Evolutionary conservation across 1,284 basidiomycete genomes (phyloP).

Genomic region (Marasmius sp.): DNA sequence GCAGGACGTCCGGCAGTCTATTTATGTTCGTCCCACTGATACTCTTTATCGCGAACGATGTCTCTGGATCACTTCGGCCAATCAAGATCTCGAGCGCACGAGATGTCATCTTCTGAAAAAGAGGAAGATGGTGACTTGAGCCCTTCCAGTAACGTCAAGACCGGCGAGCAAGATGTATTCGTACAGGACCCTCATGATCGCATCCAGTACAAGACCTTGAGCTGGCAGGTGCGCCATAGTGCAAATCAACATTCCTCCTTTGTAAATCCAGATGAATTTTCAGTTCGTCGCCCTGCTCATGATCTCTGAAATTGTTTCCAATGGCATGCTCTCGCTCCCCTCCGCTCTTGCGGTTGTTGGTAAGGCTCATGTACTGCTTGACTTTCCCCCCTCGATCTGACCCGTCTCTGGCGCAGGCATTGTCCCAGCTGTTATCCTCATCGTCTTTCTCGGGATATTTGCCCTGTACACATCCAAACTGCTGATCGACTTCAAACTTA

Average conservation of each 20-base stretch:
- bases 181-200: constrained; percentile 33
- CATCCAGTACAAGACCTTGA: constrained; percentile 46
- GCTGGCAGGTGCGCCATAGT: constrained; percentile 43
- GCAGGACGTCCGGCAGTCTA: too few relatives aligned
- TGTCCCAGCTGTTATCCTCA: constrained; percentile 51
- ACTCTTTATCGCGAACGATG: too few relatives aligned
- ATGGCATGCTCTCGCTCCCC: constrained; percentile 58
- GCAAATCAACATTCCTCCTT: not conserved
- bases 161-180: constrained; percentile 25
- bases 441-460: constrained; percentile 56
- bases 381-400: not conserved
- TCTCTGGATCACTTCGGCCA: too few relatives aligned
- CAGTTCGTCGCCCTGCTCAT: constrained; percentile 52
- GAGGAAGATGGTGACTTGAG: not conserved
- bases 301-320: constrained; percentile 61
- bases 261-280: not conserved
- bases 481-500: constrained; percentile 56
- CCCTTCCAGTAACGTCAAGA: not conserved
- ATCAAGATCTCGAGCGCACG: not conserved
- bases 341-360: constrained; percentile 54
- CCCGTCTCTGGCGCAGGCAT: constrained; percentile 34
- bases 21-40: too few relatives aligned
- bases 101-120: not conserved
- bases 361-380: constrained; percentile 17
- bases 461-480: constrained; percentile 53